Conservation (phyloP, 495 filamentous ascomycete species). For the Pyrenopolyporus hunteri region DNA sequence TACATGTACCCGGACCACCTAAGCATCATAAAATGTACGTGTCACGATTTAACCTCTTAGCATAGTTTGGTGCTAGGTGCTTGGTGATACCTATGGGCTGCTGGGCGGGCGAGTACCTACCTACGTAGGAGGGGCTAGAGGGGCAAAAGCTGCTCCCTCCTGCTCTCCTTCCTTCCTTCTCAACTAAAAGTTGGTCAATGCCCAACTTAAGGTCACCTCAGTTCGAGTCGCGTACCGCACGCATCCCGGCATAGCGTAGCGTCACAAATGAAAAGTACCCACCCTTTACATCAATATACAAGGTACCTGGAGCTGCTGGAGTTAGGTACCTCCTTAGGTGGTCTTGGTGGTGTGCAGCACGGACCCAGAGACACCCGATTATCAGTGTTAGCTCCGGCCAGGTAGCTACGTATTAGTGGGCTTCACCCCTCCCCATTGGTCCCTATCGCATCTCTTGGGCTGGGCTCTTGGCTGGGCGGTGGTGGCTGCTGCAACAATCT, state of each 20-base stretch:
- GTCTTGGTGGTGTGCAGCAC: constrained; percentile 32
- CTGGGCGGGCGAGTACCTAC: constrained; percentile 1
- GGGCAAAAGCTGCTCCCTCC: not conserved
- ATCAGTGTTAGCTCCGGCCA: constrained; percentile 36
- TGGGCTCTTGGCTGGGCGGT: constrained; percentile 22
- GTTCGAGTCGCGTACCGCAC: constrained; percentile 26
- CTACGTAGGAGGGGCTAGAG: constrained; percentile 1
- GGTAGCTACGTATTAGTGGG: constrained; percentile 28
- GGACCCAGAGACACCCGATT: constrained; percentile 37
- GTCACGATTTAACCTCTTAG: too few species aligned
- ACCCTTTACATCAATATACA: constrained; percentile 11
- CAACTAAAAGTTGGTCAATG: constrained; percentile 32
- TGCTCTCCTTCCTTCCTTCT: not conserved
- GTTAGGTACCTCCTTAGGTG: not conserved
- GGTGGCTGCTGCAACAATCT: constrained; percentile 36
- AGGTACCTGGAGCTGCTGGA: constrained; percentile 6
- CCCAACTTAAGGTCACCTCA: constrained; percentile 22
- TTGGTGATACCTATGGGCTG: not conserved
- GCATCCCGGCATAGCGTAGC: constrained; percentile 13
- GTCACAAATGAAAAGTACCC: constrained; percentile 20
- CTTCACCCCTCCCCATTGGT: constrained; percentile 26
- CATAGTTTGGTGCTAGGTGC: too few species aligned
- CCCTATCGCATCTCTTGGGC: constrained; percentile 31
- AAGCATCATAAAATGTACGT: too few species aligned
- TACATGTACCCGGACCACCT: too few species aligned